Conservation (phyloP, 768 basidiomycete genomes). For the Hysterangium stoloniferum region DNA sequence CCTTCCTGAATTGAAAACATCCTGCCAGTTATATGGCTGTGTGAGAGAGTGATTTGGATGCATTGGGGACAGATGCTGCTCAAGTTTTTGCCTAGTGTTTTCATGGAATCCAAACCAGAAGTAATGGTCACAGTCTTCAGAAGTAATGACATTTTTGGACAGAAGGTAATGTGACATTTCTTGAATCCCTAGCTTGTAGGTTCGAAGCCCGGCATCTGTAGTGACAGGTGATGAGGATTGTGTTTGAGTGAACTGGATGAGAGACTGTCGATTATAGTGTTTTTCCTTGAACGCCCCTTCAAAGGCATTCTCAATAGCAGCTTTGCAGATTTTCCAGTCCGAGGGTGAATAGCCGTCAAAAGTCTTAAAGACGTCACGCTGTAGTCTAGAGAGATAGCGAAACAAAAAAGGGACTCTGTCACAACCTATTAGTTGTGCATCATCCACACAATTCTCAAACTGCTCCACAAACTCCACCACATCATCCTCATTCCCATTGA, state of each 20-base stretch:
- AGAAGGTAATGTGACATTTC: neutral
- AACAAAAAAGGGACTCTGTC: neutral
- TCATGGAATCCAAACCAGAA: conserved; percentile 10
- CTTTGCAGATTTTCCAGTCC: neutral
- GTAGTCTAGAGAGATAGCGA: neutral
- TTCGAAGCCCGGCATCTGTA: neutral
- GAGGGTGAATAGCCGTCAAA: conserved; percentile 1
- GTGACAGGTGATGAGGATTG: neutral
- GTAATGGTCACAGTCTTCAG: neutral
- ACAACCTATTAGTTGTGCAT: neutral
- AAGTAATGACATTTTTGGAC: neutral
- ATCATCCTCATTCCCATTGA: neutral
- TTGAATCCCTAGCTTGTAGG: neutral
- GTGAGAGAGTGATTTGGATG: neutral
- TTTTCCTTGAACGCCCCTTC: neutral
- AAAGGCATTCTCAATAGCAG: neutral
- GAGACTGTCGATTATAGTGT: neutral
- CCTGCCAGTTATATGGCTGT: neutral
- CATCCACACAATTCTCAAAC: neutral
- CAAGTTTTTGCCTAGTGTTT: neutral
- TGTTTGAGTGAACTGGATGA: neutral
- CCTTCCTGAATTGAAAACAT: neutral
- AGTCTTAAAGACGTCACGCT: neutral
- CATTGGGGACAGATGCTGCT: neutral
- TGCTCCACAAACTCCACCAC: conserved; percentile 3